Percentiles rank a stretch among this genome's conserved stretches.
Conservation (phyloP, 768 basidiomycete genomes). For the Leucogyrophana mollusca region DNA sequence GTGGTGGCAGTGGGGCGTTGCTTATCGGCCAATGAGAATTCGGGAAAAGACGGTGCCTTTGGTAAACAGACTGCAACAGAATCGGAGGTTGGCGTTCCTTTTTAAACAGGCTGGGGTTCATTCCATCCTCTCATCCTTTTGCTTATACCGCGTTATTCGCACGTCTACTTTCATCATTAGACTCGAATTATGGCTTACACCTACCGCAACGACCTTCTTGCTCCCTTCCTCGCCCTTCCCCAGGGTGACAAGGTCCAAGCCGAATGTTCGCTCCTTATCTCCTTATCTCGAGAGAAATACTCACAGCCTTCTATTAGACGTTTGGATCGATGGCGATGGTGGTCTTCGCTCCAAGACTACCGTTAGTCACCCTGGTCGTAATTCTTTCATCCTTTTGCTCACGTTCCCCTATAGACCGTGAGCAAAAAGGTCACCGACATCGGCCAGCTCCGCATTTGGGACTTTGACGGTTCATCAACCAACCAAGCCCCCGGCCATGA, state of each 20-base stretch:
- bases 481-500: slow-evolving; percentile 95
- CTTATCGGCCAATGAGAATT: slow-evolving; percentile 32
- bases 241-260: slow-evolving; percentile 95
- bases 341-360: slow-evolving; percentile 97
- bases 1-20: not conserved
- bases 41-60: slow-evolving; percentile 1
- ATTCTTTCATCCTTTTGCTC: slow-evolving; percentile 1
- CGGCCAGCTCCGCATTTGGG: slow-evolving; percentile 93
- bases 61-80: slow-evolving; percentile 26
- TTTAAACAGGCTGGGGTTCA: slow-evolving; percentile 19
- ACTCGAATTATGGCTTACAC: slow-evolving; percentile 28
- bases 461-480: slow-evolving; percentile 98
- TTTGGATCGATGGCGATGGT: slow-evolving; percentile 96
- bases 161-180: slow-evolving; percentile 8
- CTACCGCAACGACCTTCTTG: slow-evolving; percentile 84
- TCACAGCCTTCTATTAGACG: slow-evolving; percentile 55
- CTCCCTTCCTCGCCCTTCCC: slow-evolving; percentile 83
- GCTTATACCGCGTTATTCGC: not conserved
- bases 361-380: slow-evolving; percentile 40
- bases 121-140: slow-evolving; percentile 10
- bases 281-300: slow-evolving; percentile 10
- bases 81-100: slow-evolving; percentile 10
- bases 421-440: slow-evolving; percentile 84
- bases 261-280: slow-evolving; percentile 60
- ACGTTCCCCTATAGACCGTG: slow-evolving; percentile 61